phyloP scores from a whole-genome alignment of 2,329 filamentous ascomycete species.

The Neonectria hederae region DNA sequence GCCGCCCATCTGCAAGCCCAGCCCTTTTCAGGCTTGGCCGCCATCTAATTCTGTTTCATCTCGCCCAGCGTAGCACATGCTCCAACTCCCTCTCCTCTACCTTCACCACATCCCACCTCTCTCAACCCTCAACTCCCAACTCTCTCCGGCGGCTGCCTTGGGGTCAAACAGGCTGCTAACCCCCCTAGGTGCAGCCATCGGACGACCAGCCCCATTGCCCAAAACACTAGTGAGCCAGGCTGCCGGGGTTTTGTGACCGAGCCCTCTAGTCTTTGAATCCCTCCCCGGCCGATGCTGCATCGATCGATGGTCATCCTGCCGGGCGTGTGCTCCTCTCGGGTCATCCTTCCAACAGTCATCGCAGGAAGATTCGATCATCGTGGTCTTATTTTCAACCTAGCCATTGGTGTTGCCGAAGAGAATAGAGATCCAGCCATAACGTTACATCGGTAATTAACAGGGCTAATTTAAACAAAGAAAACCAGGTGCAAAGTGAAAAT shows the following conservation, averaged over 20 bases:
- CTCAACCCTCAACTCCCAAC: not conserved
- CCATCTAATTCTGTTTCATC: not conserved
- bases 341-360: constrained; percentile 13
- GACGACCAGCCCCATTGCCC: not conserved
- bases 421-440: constrained; percentile 1
- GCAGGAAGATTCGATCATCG: not conserved
- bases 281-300: not conserved
- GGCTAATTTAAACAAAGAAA: constrained; percentile 6
- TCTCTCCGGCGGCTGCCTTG: constrained; percentile 12
- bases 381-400: constrained; percentile 10
- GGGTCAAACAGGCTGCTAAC: constrained; percentile 7
- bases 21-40: not conserved
- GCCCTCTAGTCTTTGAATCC: not conserved
- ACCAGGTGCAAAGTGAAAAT: not conserved
- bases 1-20: not conserved
- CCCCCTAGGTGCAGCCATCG: constrained; percentile 1
- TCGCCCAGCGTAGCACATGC: not conserved
- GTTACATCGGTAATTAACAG: constrained; percentile 11
- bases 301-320: constrained; percentile 13
- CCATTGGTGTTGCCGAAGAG: not conserved
- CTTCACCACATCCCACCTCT: not conserved
- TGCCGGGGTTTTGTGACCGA: constrained; percentile 1
- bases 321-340: constrained; percentile 2
- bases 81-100: not conserved
- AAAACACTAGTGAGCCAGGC: constrained; percentile 12